Evolutionary conservation across 371 early-diverging fungal species (phyloP), one percentile per base, ranked within the genome.

Genomic region (Synchytrium microbalum): DNA sequence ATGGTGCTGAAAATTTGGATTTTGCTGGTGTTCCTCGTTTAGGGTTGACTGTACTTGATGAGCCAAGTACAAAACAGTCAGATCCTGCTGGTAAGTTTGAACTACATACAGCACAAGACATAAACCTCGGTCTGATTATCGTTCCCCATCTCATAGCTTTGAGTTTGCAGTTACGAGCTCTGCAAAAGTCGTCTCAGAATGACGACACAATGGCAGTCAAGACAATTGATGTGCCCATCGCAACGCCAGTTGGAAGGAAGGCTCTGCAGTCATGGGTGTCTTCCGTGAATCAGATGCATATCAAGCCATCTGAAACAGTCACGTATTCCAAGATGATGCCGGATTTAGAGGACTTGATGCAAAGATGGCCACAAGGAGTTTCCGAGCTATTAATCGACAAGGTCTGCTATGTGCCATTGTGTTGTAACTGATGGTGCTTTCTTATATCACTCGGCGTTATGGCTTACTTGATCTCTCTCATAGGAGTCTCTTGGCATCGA

Each of bases 331-430:
- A 68, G 23, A 60, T 73, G 23, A 79, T 81, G 79, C 81, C 81
- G 2, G 81, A 79, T 60, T 69, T 81, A 23, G 81, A 81, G 52
- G 71, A 73, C 8, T 60, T 81, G 56, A 81, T 81, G 81, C 75
- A 75, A 60, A 72, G 67, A 13, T 81, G 79, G 79, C 77, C 79
- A 24, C 54, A 58, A 8, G 76, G 74, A 55, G 30, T 79, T 25
- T 75, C 76, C 46, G 75, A 73, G 32, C 71, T 67, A 24, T 64
- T 79, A 24, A 69, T 63, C 29, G 75, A 69, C 51, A 32, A 51
- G n/a, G 29, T 56, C 1, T 16, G 16, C 32, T 24, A 13, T 26
- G 13, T 57, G 28, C 13, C 28, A 57, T 57, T 14, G 23, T 14
- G 13, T 26, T 28, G 57, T 13, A 16, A 57, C 14, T 26, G 13